Conservation (phyloP, 1,139 yeast genomes). For the Scheffersomyces lignicola region DNA sequence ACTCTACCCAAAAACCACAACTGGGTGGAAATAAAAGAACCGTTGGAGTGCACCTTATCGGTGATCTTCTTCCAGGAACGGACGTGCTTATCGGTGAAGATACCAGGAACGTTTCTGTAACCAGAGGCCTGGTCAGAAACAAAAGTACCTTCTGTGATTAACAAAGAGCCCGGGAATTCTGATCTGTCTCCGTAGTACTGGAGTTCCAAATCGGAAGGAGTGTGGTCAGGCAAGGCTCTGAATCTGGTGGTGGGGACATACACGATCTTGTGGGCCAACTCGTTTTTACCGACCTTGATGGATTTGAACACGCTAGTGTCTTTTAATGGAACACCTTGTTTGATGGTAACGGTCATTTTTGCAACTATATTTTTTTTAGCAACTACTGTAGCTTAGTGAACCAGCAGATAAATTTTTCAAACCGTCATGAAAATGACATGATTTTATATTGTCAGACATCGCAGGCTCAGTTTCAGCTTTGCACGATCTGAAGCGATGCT, state of each 20-base stretch:
- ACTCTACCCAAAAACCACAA: constrained; percentile 63
- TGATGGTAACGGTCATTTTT: too few relatives aligned
- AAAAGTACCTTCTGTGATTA: constrained; percentile 36
- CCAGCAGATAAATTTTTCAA: too few relatives aligned
- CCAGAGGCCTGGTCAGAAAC: constrained; percentile 31
- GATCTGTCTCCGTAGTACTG: constrained; percentile 56
- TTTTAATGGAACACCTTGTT: constrained; percentile 9
- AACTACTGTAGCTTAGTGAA: too few relatives aligned
- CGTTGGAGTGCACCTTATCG: constrained; percentile 52
- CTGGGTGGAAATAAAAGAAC: constrained; percentile 53
- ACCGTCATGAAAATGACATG: too few relatives aligned
- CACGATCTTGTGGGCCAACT: constrained; percentile 40
- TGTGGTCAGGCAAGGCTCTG: constrained; percentile 37
- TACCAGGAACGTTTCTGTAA: constrained; percentile 49
- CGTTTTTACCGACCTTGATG: constrained; percentile 39
- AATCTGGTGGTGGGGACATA: constrained; percentile 56
- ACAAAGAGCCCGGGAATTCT: constrained; percentile 50
- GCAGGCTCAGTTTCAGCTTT: too few relatives aligned
- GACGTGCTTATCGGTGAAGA: constrained; percentile 46
- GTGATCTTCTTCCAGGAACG: constrained; percentile 48
- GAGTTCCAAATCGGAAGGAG: constrained; percentile 46
- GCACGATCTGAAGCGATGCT: too few relatives aligned
- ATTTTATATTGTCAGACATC: too few relatives aligned
- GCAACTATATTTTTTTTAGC: too few relatives aligned
- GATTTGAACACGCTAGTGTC: constrained; percentile 42